Evolutionary conservation across 2,329 filamentous ascomycete genomes (phyloP), one percentile per base, ranked within the genome.

Genomic region (Aspergillus sp.): DNA sequence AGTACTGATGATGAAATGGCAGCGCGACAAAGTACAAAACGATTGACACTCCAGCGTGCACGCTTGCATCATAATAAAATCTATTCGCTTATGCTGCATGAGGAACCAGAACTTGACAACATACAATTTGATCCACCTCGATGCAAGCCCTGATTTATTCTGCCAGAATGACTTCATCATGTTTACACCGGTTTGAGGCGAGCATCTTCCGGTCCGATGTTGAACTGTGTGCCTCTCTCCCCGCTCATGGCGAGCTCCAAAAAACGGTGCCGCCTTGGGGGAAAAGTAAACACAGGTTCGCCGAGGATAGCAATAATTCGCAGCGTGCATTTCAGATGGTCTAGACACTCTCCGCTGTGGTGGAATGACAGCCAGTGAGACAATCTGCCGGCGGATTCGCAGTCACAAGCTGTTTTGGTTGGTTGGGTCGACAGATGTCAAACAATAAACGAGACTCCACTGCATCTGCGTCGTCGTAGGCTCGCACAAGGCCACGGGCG

Each of bases 361-460:
- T 58, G 51, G 20, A 51, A 40, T 56, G 56, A 61, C 54, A 59
- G 51, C 59, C 59, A 64, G 58, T 64, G 49, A 61, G 51, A 61
- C 54, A 57, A 51, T 24, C 53, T 56, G 47, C 51, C 46, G 51
- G 50, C 12, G 51, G 56, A 57, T 56, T 60, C 53, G 42, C 46
- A 59, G 58, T 37, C 41, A 55, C 48, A 60, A 53, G 54, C 49
- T 49, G 19, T 46, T 58, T 44, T 61, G 56, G 58, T 63, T 62
- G 64, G 65, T 64, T 62, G 65, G 57, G 59, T 62, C 60, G 63
- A 61, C 57, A 65, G 61, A 59, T 66, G 66, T 65, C 63, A 67
- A 61, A 58, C 54, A 51, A 39, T 44, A 46, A 57, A 54, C 56
- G 46, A 58, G 55, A 54, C 44, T 51, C 65, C 63, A 68, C 65